Evolutionary conservation across 495 filamentous ascomycete species (phyloP), one percentile per base, ranked within the genome.

Genomic region (Hypoxylon crocopeplum): DNA sequence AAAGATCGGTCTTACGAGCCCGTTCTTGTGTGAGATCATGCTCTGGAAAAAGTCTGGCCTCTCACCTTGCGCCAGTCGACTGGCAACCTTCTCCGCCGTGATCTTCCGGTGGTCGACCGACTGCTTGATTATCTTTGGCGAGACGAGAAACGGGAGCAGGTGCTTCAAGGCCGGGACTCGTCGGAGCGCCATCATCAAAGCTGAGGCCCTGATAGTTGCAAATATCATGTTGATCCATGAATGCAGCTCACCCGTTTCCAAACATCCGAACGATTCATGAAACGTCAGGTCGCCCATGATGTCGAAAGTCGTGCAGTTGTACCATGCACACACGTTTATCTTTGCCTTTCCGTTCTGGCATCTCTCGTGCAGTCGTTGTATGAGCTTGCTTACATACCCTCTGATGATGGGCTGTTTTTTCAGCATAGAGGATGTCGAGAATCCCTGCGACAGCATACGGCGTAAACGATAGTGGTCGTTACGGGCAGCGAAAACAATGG

Each of bases 231-330:
- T 66, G 6, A 87, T 74, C 80, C 82, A 88, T 7, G 74, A 72
- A 70, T 86, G 75, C 37, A 79, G 77, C 2, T 17, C 24, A 1
- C 72, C 64, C 5, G 67, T 66, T 10, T 68, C 72, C 20, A 87
- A 66, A 37, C 82, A 82, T 8, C 75, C 76, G 41, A 88, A 86
- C 16, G 66, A 53, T 54, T 85, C 75, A 0, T 80, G 82, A 69
- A 86, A 84, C 6, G 76, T 75, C 27, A 88, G 68, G 55, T 86
- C 82, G 1, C 83, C 83, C 51, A 84, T 82, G 19, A 86, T 70
- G 57, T 86, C 85, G 54, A 86, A 86, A 10, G 82, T 84, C 2
- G 77, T 79, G 55, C 66, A 85, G 36, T 82, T 85, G 36, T 79
- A 81, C 84, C 83, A 86, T 32, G 72, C 61, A 0, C 56, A 56